These are phyloP conservation scores for Diplotaxis tenuifolia DNA, from an alignment of 345 rosid species.

Conservation along the genomic window DNA sequence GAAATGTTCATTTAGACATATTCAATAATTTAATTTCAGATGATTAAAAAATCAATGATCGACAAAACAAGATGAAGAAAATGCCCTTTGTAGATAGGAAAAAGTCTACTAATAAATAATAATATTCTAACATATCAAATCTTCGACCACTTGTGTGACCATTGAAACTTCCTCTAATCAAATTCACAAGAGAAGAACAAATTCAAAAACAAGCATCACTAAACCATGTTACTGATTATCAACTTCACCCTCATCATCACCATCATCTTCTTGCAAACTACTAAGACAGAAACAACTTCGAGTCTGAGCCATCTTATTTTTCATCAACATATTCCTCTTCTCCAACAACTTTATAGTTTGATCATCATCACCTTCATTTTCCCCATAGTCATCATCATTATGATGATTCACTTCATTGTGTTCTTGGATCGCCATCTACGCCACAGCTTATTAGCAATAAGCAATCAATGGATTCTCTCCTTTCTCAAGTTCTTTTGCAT, in stretches of 20 bases:
- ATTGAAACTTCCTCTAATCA: slow-evolving; percentile 21
- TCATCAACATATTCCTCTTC: slow-evolving; percentile 19
- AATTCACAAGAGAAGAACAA: slow-evolving; percentile 23
- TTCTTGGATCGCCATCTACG: slow-evolving; percentile 42
- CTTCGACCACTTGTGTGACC: slow-evolving; percentile 26
- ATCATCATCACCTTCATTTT: neutral
- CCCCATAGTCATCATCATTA: neutral
- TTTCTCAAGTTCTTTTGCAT: slow-evolving; percentile 65
- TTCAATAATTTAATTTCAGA: neutral
- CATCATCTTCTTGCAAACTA: slow-evolving; percentile 36
- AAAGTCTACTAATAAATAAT: slow-evolving; percentile 2
- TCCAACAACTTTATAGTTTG: neutral
- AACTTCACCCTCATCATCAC: slow-evolving; percentile 4
- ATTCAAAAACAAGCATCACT: neutral
- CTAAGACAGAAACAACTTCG: slow-evolving; percentile 38
- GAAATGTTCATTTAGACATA: neutral
- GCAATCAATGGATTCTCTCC: slow-evolving; percentile 67
- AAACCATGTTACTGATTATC: slow-evolving; percentile 6
- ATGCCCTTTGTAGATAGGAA: neutral
- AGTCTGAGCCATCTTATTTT: slow-evolving; percentile 31
- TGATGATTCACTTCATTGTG: slow-evolving; percentile 22
- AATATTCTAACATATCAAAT: slow-evolving; percentile 28
- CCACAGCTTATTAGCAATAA: slow-evolving; percentile 50
- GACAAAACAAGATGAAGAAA: neutral
- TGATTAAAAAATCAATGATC: neutral